Evolutionary conservation across 192 early-diverging fungal species (phyloP).

Genomic region (Coemansia sp.): DNA sequence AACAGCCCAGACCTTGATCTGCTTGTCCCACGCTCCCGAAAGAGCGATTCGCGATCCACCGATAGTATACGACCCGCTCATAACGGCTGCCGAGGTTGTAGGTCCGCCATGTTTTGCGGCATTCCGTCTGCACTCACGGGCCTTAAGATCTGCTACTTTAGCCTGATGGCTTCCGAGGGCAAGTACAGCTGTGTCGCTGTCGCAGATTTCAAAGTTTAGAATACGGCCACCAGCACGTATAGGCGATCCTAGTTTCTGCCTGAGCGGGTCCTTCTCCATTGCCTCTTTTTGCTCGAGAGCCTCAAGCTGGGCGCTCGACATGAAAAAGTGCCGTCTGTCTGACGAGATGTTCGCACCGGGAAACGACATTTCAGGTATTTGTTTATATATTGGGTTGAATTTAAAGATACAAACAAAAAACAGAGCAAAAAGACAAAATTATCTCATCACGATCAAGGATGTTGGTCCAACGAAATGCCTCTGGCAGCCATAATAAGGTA

Average conservation of each 20-base stretch:
- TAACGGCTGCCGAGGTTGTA: constrained; percentile 62
- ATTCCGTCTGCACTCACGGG: constrained; percentile 5
- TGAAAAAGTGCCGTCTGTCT: constrained; percentile 46
- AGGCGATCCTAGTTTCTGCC: constrained; percentile 42
- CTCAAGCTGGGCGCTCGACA: constrained; percentile 53
- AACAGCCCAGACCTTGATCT: constrained; percentile 76
- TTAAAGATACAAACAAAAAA: constrained; percentile 1
- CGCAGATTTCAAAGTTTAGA: constrained; percentile 33
- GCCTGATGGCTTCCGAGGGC: constrained; percentile 44
- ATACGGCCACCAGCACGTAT: constrained; percentile 35
- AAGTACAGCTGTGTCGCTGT: constrained; percentile 25
- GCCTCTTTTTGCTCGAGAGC: constrained; percentile 41
- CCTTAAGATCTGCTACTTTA: constrained; percentile 25
- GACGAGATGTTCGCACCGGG: constrained; percentile 40
- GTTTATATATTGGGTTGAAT: too few species aligned
- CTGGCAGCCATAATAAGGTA: constrained; percentile 46
- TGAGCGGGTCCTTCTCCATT: constrained; percentile 36
- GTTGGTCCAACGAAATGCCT: constrained; percentile 1
- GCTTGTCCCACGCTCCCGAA: constrained; percentile 93
- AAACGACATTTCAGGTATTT: constrained; percentile 26
- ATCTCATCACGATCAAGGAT: background rate
- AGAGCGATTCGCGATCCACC: constrained; percentile 67
- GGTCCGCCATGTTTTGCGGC: constrained; percentile 60
- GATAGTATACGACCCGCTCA: constrained; percentile 29
- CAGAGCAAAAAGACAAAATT: background rate